Percentiles rank a stretch among this genome's conserved stretches.
Evolutionary conservation across 2,329 filamentous ascomycete genomes (phyloP).

Genomic region (Cladophialophora immunda): DNA sequence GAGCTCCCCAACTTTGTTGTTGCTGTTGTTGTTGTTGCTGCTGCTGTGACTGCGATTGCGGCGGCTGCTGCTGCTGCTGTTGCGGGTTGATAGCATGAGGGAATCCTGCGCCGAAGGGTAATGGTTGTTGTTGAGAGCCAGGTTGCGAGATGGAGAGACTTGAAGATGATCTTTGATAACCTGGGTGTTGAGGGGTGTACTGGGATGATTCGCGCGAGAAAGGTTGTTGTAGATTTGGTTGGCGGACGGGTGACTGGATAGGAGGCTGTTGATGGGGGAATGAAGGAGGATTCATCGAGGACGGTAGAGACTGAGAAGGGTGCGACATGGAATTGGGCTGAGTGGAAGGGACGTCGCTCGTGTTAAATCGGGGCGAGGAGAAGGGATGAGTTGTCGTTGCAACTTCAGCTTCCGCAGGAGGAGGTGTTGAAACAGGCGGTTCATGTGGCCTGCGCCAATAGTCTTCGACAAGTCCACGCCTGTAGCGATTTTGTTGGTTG

Average conservation of each 20-base stretch:
- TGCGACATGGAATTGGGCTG: conserved; percentile 35
- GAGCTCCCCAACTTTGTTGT: conserved; percentile 74
- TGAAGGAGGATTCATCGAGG: conserved; percentile 70
- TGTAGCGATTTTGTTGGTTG: conserved; percentile 79
- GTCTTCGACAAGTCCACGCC: conserved; percentile 79
- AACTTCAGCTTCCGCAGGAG: conserved; percentile 46
- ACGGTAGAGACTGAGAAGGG: conserved; percentile 49
- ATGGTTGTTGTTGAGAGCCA: conserved; percentile 53
- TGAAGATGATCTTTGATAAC: conserved; percentile 57
- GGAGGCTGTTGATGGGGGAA: conserved; percentile 75
- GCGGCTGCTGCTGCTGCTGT: conserved; percentile 64
- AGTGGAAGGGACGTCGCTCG: conserved; percentile 35
- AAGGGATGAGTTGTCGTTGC: conserved; percentile 41
- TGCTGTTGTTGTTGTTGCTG: conserved; percentile 67
- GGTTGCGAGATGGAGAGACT: conserved; percentile 65
- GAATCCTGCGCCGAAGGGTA: conserved; percentile 66
- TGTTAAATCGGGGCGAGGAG: conserved; percentile 36
- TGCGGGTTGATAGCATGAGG: conserved; percentile 59
- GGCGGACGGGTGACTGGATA: conserved; percentile 77
- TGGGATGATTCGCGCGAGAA: conserved; percentile 70
- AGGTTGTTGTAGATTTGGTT: conserved; percentile 65
- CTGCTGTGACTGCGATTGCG: conserved; percentile 64
- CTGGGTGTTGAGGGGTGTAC: conserved; percentile 54
- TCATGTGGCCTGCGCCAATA: conserved; percentile 87
- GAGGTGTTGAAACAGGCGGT: conserved; percentile 65